Evolutionary conservation across 2,329 filamentous ascomycete species (phyloP).

Genomic region (Hawksworthiomyces lignivorus): DNA sequence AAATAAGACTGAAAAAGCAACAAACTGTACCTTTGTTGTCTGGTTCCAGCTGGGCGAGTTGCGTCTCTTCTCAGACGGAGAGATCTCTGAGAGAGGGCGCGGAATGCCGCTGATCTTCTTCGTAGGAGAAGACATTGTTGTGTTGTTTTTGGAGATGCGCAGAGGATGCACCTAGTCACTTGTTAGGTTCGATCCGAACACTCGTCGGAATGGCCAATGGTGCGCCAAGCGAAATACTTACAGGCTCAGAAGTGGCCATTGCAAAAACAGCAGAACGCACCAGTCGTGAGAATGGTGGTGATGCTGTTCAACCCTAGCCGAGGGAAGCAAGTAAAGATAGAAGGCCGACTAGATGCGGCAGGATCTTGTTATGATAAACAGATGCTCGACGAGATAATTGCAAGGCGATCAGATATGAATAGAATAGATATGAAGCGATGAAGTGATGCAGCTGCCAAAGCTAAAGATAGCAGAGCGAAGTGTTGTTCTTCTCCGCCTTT

Average conservation of each 20-base stretch:
- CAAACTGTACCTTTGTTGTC: conserved; percentile 53
- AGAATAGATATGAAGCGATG: too few species aligned
- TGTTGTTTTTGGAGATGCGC: conserved; percentile 64
- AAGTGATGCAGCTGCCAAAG: too few species aligned
- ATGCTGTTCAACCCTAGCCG: too few species aligned
- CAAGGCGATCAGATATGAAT: too few species aligned
- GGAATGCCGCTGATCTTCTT: conserved; percentile 56
- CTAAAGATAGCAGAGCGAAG: too few species aligned
- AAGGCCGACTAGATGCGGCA: too few species aligned
- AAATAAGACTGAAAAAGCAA: conserved; percentile 1
- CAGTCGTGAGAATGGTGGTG: too few species aligned
- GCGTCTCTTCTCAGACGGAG: conserved; percentile 72
- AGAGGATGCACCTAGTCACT: conserved; percentile 60
- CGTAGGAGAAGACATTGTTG: conserved; percentile 49
- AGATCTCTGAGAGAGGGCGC: conserved; percentile 82
- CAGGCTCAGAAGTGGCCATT: conserved; percentile 16
- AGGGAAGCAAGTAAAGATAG: too few species aligned
- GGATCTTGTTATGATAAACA: too few species aligned
- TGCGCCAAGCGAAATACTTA: conserved; percentile 4
- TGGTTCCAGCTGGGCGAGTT: conserved; percentile 92
- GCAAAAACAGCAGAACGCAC: not conserved
- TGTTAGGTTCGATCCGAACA: not conserved
- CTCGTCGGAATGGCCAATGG: not conserved
- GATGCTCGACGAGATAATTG: too few species aligned
- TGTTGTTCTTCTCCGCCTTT: too few species aligned